Evolutionary conservation across 495 filamentous ascomycete genomes (phyloP), one percentile per base, ranked within the genome.

Genomic region (Hypoxylon lienhwacheense): DNA sequence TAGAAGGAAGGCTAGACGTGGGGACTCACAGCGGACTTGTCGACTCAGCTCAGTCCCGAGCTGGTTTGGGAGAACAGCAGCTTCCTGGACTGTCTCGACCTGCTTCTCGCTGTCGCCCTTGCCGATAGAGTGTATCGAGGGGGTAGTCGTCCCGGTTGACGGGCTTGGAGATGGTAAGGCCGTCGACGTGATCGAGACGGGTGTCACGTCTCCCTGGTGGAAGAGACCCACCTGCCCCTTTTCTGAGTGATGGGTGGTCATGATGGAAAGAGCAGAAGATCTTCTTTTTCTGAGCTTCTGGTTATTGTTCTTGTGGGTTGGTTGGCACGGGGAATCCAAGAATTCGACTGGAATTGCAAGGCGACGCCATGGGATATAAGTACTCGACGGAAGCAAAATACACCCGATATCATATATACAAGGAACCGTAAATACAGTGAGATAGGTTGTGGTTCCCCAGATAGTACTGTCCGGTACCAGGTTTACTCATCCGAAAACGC

Each of bases 1-100:
- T n/a, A n/a, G n/a, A 43, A 19, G 10, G 7, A 14, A 34, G 1
- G 26, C 6, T 28, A 26, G 25, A 21, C 5, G 7, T 15, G 41
- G 28, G 35, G 7, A 52, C 64, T 35, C 39, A 67, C 64, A 53
- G 24, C 61, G 61, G 42, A 67, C 47, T 48, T 64, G 59, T 26
- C 48, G 61, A n/a, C 53, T 59, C 16, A 67, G 11, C 26, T 65
- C 64, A 10, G 41, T 44, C 4, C 64, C 64, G 11, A 62, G 48
- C 19, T 65, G 61, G 12, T 65, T 37, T 1, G 64, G 64, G 33
- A 67, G 64, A 15, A 53, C 16, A 1, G 58, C 61, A 54, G 51
- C 57, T 36, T 64, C 47, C 6, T 22, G 19, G 24, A 53, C 25
- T 11, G 26, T 37, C 53, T 61, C 56, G 7, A 67, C 24, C 22